Percentiles rank a stretch among this genome's conserved stretches.
phyloP scores from a whole-genome alignment of 2,329 filamentous ascomycete genomes.

The Penicillium sp. region DNA sequence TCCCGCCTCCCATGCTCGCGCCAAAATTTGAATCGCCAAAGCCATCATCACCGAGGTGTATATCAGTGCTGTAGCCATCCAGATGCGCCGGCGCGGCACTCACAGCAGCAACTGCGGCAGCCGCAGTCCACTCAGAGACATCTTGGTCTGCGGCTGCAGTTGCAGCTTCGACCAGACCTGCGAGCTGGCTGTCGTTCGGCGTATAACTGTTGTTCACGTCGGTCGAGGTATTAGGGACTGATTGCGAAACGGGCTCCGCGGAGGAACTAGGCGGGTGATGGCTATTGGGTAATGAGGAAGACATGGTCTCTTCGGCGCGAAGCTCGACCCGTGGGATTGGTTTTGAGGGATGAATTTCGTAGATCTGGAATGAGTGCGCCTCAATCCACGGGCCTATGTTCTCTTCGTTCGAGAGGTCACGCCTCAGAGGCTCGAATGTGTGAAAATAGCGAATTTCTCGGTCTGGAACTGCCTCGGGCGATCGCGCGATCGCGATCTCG shows the following conservation, averaged over 20 bases:
- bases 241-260: slow-evolving; percentile 27
- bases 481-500: too few species aligned
- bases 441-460: too few species aligned
- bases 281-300: slow-evolving; percentile 27
- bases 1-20: slow-evolving; percentile 23
- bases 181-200: slow-evolving; percentile 45
- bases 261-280: slow-evolving; percentile 31
- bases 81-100: slow-evolving; percentile 42
- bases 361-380: too few species aligned
- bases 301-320: slow-evolving; percentile 21
- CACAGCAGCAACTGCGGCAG: slow-evolving; percentile 48
- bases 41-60: slow-evolving; percentile 41
- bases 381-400: too few species aligned
- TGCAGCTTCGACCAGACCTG: slow-evolving; percentile 47
- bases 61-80: slow-evolving; percentile 40
- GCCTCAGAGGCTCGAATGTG: too few species aligned
- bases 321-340: neutral
- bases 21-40: slow-evolving; percentile 39
- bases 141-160: slow-evolving; percentile 45
- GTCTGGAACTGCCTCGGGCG: too few species aligned
- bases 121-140: slow-evolving; percentile 42
- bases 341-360: too few species aligned
- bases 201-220: slow-evolving; percentile 36
- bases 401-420: too few species aligned
- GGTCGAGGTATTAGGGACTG: slow-evolving; percentile 26